Base-by-base conservation (phyloP, 208 protist species). In the Strigomonas culicis region DNA sequence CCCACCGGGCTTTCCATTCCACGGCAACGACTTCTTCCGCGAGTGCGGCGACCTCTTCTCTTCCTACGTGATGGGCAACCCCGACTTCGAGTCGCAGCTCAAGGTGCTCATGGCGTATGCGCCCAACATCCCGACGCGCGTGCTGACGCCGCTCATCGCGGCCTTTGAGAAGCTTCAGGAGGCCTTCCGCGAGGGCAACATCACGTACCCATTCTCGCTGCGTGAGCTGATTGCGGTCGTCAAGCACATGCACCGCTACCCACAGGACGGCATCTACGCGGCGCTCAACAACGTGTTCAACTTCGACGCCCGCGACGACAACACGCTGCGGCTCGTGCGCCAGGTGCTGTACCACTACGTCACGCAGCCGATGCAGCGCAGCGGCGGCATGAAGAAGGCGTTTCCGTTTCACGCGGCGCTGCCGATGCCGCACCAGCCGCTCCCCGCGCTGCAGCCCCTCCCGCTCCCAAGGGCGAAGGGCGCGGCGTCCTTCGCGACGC, bases 181-280 rank as follows among this genome's bases (percentile, higher is more conserved):
- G 34, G 72, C 74, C 27, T 92, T 94, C 46, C 84, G 79, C 15
- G 84, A 96, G 47, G 94, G 97, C n/a, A 75, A 82, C 52, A 73
- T 98, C 22, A 75, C 86, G 25, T 97, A 95, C 72, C 87, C 92
- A 4, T 97, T 94, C 77, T 96, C 84, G 7, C 90, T 95, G 28
- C 87, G 96, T 30, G 95, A 98, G 77, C 80, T 98, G 24, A 97
- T 98, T 39, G 91, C 91, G 24, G 83, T 99, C 46, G 94, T 97
- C 46, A 85, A 89, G 59, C 97, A 98, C 73, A 68, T 98, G 50
- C 63, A 96, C 19, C 62, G 60, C 15, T 98, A 85, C 63, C 94
- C 96, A 25, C 72, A 90, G 56, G 95, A 98, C 63, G 82, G 86
- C 41, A 68, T 97, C 43, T 88, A 84, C 63, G 68, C 72, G 17